Conservation (phyloP, 805 yeast species). For the Vanderwaltozyma yarrowii region DNA sequence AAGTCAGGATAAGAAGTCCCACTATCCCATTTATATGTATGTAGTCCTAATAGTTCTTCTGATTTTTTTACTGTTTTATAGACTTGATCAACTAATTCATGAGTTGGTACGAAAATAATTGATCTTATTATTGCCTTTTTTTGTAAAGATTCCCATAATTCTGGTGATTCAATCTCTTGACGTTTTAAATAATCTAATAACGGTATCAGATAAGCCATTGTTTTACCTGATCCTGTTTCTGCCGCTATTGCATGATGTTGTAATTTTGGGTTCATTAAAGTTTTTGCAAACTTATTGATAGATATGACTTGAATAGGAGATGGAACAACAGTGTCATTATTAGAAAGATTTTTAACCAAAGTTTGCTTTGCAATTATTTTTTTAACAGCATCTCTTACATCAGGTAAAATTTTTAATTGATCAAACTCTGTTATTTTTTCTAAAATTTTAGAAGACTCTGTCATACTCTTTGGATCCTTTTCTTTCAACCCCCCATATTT, state of each 20-base stretch:
- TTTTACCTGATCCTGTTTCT: conserved; percentile 95
- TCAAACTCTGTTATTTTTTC: conserved; percentile 51
- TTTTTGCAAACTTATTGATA: conserved; percentile 31
- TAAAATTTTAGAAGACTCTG: conserved; percentile 30
- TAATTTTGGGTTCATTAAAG: conserved; percentile 31
- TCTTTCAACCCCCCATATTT: conserved; percentile 38
- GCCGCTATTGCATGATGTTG: conserved; percentile 78
- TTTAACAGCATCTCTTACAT: conserved; percentile 50
- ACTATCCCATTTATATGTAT: conserved; percentile 52
- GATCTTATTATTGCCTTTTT: conserved; percentile 46
- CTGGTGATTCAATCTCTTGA: conserved; percentile 35
- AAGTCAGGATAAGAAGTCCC: conserved; percentile 46
- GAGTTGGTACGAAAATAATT: conserved; percentile 79
- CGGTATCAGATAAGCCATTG: conserved; percentile 83
- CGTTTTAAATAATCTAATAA: conserved; percentile 57
- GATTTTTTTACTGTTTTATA: conserved; percentile 32
- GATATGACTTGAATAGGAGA: conserved; percentile 81
- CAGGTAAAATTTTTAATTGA: conserved; percentile 57
- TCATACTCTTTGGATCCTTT: conserved; percentile 27
- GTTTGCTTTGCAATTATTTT: conserved; percentile 42
- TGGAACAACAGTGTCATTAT: conserved; percentile 32
- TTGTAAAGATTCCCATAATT: conserved; percentile 28
- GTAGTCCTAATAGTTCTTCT: conserved; percentile 31
- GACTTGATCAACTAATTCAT: conserved; percentile 80
- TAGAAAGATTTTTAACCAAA: conserved; percentile 22